Base-by-base conservation (phyloP, 2,329 filamentous ascomycete genomes). In the Aspergillus thermomutatus region DNA sequence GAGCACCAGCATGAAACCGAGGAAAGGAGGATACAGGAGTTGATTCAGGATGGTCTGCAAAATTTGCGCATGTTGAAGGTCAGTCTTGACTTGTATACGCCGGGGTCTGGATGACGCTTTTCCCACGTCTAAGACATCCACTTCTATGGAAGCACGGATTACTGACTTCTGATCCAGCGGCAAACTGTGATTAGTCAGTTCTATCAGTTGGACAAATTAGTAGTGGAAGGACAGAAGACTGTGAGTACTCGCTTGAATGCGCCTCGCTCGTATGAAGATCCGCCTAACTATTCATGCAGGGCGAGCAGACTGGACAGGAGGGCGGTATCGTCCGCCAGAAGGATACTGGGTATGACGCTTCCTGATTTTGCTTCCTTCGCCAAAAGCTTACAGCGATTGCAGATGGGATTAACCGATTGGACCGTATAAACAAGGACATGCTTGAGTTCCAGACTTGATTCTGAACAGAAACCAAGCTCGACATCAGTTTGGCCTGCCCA, bases 181-280 rank as follows among this genome's bases (percentile, higher is more conserved):
- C 94, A 97, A 88, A 95, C 93, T 10, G 83, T 94, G 51, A 86
- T 99, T 70, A 95, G 92, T 72, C 90, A 96, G 72, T 97, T 97
- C 78, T 97, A 91, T 79, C 90, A 97, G 77, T 76, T 95, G 60
- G 92, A 97, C 71, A 83, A 87, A 70, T 83, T 99, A 75, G 94
- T 99, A 14, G 90, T 99, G 0, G 94, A 99, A 76, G 90, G 90
- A 19, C 88, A 90, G 57, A 88, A 91, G 74, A 86, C 88, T 67
- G 88, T 91, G 82, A 63, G 83, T 78, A 6, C 6, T 9, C 1
- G 3, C 19, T 25, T 10, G 19, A 17, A 25, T 23, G 21, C 21
- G 10, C 10, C 43, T 25, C 19, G 19, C 21, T 21, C 11, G 21
- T 14, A 25, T 21, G 6, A 11, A 3, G 10, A 17, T 17, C 25